These are phyloP conservation scores for Arxiozyma telluris DNA, from an alignment of 1,139 yeast genomes.

Conservation along the genomic window DNA sequence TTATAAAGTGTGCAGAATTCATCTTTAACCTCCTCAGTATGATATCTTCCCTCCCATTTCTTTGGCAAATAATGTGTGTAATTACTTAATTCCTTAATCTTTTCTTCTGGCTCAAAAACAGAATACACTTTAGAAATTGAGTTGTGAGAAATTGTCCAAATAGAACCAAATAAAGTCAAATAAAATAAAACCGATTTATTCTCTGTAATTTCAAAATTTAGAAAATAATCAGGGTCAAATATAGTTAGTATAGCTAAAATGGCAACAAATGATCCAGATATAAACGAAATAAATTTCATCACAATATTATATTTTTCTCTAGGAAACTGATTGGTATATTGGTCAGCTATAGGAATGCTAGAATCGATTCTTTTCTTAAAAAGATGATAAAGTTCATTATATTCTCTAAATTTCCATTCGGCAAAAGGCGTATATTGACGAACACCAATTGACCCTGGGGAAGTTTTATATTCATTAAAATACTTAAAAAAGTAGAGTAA, in stretches of 20 bases:
- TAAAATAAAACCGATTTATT: constrained; percentile 79
- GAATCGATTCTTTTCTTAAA: constrained; percentile 69
- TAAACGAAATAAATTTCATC: constrained; percentile 59
- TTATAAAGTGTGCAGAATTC: constrained; percentile 78
- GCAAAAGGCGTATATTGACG: constrained; percentile 91
- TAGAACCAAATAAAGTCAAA: constrained; percentile 75
- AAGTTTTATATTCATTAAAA: constrained; percentile 83
- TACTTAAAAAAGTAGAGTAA: constrained; percentile 79
- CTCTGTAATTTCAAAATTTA: constrained; percentile 79
- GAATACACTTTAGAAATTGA: constrained; percentile 53
- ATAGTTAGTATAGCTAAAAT: constrained; percentile 75
- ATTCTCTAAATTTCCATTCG: constrained; percentile 90
- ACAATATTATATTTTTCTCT: constrained; percentile 63
- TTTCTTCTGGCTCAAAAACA: constrained; percentile 85
- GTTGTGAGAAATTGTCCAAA: constrained; percentile 64
- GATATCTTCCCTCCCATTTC: constrained; percentile 77
- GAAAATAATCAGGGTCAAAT: constrained; percentile 84
- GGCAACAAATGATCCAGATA: constrained; percentile 84
- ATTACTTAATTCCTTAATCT: constrained; percentile 66
- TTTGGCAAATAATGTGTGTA: constrained; percentile 86
- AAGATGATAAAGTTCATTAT: constrained; percentile 83
- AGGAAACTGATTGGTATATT: constrained; percentile 87
- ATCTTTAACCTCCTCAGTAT: constrained; percentile 70
- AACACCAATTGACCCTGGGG: constrained; percentile 77
- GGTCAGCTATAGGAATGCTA: constrained; percentile 71